These are phyloP conservation scores for Breynia disticha DNA, from an alignment of 441 rosid genomes.

Conservation along the genomic window DNA sequence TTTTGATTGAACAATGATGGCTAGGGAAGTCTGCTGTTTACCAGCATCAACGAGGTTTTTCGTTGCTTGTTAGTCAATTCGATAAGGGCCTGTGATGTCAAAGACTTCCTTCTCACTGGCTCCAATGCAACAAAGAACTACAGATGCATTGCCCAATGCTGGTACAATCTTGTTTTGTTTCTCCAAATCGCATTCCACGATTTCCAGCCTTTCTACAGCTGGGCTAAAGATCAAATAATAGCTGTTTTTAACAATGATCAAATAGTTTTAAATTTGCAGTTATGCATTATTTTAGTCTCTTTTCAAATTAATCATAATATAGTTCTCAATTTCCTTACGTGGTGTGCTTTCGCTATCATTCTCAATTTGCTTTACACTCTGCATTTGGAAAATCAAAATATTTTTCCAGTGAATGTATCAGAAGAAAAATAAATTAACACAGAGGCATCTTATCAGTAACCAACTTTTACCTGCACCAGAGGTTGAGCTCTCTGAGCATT, in stretches of 20 bases:
- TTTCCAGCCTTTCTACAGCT: constrained; percentile 96
- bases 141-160: constrained; percentile 77
- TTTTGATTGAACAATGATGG: neutral
- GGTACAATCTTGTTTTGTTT: constrained; percentile 49
- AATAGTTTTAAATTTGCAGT: neutral
- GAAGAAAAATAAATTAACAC: constrained; percentile 1
- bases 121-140: constrained; percentile 90
- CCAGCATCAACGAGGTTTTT: constrained; percentile 94
- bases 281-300: neutral
- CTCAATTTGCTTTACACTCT: constrained; percentile 87
- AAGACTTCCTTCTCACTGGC: constrained; percentile 94
- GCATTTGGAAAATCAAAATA: constrained; percentile 17
- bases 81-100: constrained; percentile 80
- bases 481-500: constrained; percentile 60
- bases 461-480: constrained; percentile 57
- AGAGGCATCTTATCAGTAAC: neutral
- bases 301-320: constrained; percentile 9
- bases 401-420: constrained; percentile 10
- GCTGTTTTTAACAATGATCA: constrained; percentile 19
- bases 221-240: constrained; percentile 77
- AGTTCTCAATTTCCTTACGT: constrained; percentile 47
- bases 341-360: constrained; percentile 47
- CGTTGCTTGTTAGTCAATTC: constrained; percentile 79
- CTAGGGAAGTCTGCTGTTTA: constrained; percentile 18
- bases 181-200: constrained; percentile 96